Base-by-base conservation (phyloP, 441 rosid genomes). In the Melastoma candidum region DNA sequence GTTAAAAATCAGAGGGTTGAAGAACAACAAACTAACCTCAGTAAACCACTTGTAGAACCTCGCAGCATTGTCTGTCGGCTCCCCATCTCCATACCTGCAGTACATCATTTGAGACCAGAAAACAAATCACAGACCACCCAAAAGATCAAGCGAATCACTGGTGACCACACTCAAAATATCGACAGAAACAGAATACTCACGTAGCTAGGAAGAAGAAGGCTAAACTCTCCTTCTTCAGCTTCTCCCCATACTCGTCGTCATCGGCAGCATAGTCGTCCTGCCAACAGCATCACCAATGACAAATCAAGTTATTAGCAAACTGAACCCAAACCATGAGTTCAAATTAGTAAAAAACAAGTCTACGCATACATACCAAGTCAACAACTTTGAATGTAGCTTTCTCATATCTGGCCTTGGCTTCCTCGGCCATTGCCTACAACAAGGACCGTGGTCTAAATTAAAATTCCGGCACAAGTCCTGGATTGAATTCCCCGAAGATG, bases 41-140 rank as follows among this genome's bases (percentile, higher is more conserved):
- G 86, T 80, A 70, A 87, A 84, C 95, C 97, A 90, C 76, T 84
- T 87, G 73, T 77, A 87, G 71, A 90, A 90, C 59, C 90, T 83
- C 10, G 97, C 96, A 47, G 97, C 90, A 68, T 90, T 90, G 63
- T 90, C 97, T 26, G 97, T 90, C 46, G 97, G 97, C 78, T 90
- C 97, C 47, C 97, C 97, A 51, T 90, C 97, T 68, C 97, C 97
- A 74, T 90, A 90, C 58, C 96, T 90, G 65, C 71, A 72, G 68
- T 47, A 14, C 51, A 9, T 51, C 2, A n/a, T 57, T 46, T 6
- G 6, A 3, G 41, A 36, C 41, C 44, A 80, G 53, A 56, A 27
- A 55, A 47, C 46, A 49, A 53, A 60, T 59, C 61, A 12, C 53
- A 17, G 50, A 47, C 32, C n/a, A 48, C 48, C 1, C 27, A 61